Base-by-base conservation (phyloP, 192 early-diverging fungal genomes). In the Podila epicladia region DNA sequence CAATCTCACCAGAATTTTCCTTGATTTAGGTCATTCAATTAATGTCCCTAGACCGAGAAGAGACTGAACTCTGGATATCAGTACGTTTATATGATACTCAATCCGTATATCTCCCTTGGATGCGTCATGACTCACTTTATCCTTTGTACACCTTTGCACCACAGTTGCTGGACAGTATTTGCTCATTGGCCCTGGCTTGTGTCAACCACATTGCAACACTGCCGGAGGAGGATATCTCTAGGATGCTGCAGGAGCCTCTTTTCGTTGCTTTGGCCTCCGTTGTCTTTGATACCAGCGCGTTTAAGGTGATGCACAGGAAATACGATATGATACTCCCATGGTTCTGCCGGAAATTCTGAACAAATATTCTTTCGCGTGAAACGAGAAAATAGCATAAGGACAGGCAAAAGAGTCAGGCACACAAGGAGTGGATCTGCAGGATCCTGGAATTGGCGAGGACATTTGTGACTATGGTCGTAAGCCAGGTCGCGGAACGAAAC, bases 271-370 rank as follows among this genome's bases (percentile, higher is more conserved):
- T 80, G 19, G 61, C 71, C 2, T 53, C 77, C 3, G 53, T 69
- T 29, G 66, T 73, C 20, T 60, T 79, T 41, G 67, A 73, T 15
- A 53, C 62, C n/a, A 71, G 66, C 1, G 53, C 53, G 53, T 55
- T 55, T 6, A 55, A 24, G 53, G 53, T 55, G 17, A 19, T n/a
- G 26, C 9, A n/a, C 9, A 45, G 41, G 15, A 45, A 45, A 45
- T 45, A 45, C 41, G 41, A 45, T 4, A 15, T 29, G 29, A 29
- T 1, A 29, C 29, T 29, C 29, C 29, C 1, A 29, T 29, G 29
- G 29, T 29, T 29, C 29, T 3, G 29, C 29, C 29, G 3, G 29
- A 29, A 29, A 29, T 29, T 29, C 29, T 29, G 29, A 29, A 37
- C 35, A 37, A 41, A 2, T 41, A 9, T 41, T 41, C 1, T 41